These are phyloP conservation scores for Kluyveromyces sp. DNA, from an alignment of 1,139 yeast genomes.

Conservation along the genomic window DNA sequence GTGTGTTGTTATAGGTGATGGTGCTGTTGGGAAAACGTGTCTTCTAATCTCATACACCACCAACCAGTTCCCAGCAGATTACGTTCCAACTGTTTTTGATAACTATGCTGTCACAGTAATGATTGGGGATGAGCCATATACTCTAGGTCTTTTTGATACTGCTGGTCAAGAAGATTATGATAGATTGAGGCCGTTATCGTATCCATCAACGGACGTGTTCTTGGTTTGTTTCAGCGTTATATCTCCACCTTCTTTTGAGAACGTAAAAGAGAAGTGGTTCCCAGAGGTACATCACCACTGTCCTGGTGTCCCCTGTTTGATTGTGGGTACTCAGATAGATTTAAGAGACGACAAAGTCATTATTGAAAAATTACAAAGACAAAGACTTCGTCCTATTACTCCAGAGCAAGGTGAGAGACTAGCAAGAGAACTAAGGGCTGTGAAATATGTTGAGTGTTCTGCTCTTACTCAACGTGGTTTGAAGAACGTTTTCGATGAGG, in stretches of 20 bases:
- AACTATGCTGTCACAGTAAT: slow-evolving; percentile 97
- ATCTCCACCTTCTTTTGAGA: slow-evolving; percentile 96
- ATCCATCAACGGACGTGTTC: slow-evolving; percentile 95
- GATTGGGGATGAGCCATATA: slow-evolving; percentile 97
- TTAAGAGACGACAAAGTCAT: slow-evolving; percentile 88
- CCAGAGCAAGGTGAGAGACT: slow-evolving; percentile 85
- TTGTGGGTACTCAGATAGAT: slow-evolving; percentile 95
- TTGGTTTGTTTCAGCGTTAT: slow-evolving; percentile 91
- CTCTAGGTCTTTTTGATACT: slow-evolving; percentile 91
- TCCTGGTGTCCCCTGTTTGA: slow-evolving; percentile 93
- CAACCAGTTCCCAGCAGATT: slow-evolving; percentile 80
- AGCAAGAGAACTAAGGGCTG: slow-evolving; percentile 90
- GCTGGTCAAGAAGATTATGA: slow-evolving; percentile 99
- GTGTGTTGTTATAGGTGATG: slow-evolving; percentile 96
- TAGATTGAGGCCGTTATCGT: slow-evolving; percentile 89
- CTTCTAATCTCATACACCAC: slow-evolving; percentile 85
- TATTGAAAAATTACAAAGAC: slow-evolving; percentile 81
- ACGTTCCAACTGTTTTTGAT: slow-evolving; percentile 87
- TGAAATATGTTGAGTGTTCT: slow-evolving; percentile 93
- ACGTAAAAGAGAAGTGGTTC: slow-evolving; percentile 96
- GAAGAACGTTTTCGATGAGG: slow-evolving; percentile 94
- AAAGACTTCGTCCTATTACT: slow-evolving; percentile 79
- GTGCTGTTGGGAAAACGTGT: slow-evolving; percentile 95
- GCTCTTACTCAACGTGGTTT: slow-evolving; percentile 96
- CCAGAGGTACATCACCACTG: slow-evolving; percentile 98